Evolutionary conservation across 1,284 basidiomycete genomes (phyloP).

Genomic region (Rhodotorula sp.): DNA sequence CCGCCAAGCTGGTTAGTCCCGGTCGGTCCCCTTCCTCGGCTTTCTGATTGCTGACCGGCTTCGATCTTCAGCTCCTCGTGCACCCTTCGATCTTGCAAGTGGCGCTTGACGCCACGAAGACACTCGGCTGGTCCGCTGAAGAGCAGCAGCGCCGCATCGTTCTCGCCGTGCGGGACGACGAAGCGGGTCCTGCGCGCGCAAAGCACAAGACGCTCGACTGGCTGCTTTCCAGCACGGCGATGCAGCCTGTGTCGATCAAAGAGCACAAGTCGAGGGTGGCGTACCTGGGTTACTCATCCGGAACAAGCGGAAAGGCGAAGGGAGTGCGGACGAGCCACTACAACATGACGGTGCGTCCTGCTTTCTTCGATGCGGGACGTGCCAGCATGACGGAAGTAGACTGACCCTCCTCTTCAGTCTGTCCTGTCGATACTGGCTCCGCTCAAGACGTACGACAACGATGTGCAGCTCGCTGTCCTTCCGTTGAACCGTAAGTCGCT

Average conservation of each 20-base stretch:
- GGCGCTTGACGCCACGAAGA: slow-evolving; percentile 37
- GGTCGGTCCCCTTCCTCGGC: no score
- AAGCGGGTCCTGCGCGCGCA: slow-evolving; percentile 22
- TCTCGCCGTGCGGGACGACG: slow-evolving; percentile 33
- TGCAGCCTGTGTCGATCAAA: slow-evolving; percentile 14
- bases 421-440: slow-evolving; percentile 29
- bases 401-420: slow-evolving; percentile 10
- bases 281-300: slow-evolving; percentile 42
- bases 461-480: slow-evolving; percentile 40
- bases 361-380: background rate
- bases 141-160: slow-evolving; percentile 38
- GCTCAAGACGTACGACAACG: slow-evolving; percentile 22
- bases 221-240: slow-evolving; percentile 17
- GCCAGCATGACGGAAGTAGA: background rate
- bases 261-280: slow-evolving; percentile 38
- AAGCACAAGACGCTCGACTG: slow-evolving; percentile 25
- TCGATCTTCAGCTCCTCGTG: slow-evolving; percentile 28
- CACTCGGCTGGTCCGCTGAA: slow-evolving; percentile 39
- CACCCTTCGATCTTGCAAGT: slow-evolving; percentile 36
- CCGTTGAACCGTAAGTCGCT: slow-evolving; percentile 37
- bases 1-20: slow-evolving; percentile 17
- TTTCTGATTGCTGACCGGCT: background rate
- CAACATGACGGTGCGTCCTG: slow-evolving; percentile 41
- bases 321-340: slow-evolving; percentile 43
- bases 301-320: slow-evolving; percentile 45